These are phyloP conservation scores for Ramaria sp. DNA, from an alignment of 768 basidiomycete genomes.

Conservation along the genomic window DNA sequence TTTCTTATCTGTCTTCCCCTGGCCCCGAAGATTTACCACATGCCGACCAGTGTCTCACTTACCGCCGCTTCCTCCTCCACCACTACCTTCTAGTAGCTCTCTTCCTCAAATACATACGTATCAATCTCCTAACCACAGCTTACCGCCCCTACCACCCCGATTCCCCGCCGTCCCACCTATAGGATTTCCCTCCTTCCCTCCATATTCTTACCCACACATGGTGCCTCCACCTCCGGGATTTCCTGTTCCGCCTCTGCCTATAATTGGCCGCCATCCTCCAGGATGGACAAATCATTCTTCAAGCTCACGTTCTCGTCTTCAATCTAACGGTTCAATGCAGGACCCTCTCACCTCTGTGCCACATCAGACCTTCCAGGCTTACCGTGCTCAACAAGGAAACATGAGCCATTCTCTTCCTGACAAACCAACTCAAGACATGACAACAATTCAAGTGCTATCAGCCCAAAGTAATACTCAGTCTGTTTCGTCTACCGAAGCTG, in stretches of 20 bases:
- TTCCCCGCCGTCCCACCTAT: conserved; percentile 19
- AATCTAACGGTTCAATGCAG: conserved; percentile 46
- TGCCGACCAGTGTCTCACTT: conserved; percentile 4
- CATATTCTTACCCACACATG: conserved; percentile 18
- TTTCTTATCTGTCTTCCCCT: background rate
- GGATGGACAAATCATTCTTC: conserved; percentile 26
- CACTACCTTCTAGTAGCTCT: conserved; percentile 18
- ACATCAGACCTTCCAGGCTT: conserved; percentile 70
- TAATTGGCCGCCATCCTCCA: conserved; percentile 20
- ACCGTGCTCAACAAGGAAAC: conserved; percentile 36
- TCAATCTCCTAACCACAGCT: conserved; percentile 15
- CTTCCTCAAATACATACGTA: conserved; percentile 14
- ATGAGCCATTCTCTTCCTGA: conserved; percentile 12
- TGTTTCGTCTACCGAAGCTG: conserved; percentile 34
- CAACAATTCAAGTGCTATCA: background rate
- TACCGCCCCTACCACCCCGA: conserved; percentile 20
- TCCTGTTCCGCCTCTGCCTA: conserved; percentile 14
- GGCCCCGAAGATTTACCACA: background rate
- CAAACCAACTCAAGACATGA: conserved; percentile 10
- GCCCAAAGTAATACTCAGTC: conserved; percentile 10
- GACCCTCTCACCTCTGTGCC: conserved; percentile 71
- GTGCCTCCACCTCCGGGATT: conserved; percentile 16
- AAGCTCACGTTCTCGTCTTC: conserved; percentile 50
- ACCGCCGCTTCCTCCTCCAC: conserved; percentile 2
- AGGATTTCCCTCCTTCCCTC: conserved; percentile 19